Evolutionary conservation across 768 basidiomycete genomes (phyloP).

Genomic region (Dacryopinax primogenitus): DNA sequence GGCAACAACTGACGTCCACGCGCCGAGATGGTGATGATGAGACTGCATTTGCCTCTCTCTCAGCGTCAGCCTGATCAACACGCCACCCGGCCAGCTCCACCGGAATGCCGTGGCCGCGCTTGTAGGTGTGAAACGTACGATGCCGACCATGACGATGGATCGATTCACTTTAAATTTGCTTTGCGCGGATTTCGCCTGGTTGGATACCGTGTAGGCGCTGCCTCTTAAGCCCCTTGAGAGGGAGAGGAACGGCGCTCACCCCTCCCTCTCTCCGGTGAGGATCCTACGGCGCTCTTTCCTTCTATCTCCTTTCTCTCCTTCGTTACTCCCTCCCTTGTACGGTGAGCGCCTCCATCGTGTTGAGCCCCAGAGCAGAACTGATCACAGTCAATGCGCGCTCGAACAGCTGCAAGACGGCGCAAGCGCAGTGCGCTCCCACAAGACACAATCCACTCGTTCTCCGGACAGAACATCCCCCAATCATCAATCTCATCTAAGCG

Average conservation of each 20-base stretch:
- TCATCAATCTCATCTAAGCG: neutral
- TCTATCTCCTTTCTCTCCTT: neutral
- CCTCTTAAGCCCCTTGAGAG: slow-evolving; percentile 3
- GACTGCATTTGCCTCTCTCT: neutral
- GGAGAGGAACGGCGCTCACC: neutral
- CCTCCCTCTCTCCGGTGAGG: neutral
- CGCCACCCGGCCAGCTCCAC: neutral
- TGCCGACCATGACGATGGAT: neutral
- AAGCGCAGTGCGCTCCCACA: slow-evolving; percentile 4
- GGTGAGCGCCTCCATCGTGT: neutral
- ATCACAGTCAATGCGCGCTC: no score
- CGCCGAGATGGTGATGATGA: slow-evolving; percentile 1
- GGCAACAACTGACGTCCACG: neutral
- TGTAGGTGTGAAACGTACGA: neutral
- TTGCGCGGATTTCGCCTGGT: neutral
- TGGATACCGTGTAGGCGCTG: neutral
- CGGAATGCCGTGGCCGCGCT: neutral
- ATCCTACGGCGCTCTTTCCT: neutral
- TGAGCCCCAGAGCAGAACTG: neutral
- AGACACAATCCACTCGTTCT: neutral
- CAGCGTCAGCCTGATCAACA: neutral
- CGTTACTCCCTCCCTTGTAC: neutral
- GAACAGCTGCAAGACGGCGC: neutral
- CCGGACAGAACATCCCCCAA: neutral
- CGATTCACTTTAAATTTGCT: no score